These are phyloP conservation scores for Clavispora vitiphila DNA, from an alignment of 805 yeast genomes.

Conservation along the genomic window DNA sequence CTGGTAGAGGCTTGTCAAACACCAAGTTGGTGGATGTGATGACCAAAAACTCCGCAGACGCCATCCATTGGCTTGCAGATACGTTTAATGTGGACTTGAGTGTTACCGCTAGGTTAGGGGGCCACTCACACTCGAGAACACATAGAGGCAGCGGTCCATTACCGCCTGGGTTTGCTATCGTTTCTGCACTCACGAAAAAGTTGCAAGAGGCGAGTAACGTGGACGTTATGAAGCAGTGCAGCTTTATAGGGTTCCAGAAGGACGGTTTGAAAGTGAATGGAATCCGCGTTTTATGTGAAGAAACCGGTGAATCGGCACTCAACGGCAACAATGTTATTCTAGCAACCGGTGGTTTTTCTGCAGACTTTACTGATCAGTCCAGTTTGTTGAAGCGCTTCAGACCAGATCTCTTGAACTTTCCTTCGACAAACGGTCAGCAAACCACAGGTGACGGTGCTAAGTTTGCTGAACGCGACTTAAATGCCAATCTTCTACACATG, in stretches of 20 bases:
- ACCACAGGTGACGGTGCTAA: slow-evolving; percentile 58
- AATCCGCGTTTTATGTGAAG: slow-evolving; percentile 13
- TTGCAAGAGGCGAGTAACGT: slow-evolving; percentile 27
- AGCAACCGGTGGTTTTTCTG: slow-evolving; percentile 59
- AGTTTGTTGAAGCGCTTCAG: slow-evolving; percentile 35
- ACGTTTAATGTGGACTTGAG: slow-evolving; percentile 25
- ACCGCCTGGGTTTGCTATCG: slow-evolving; percentile 59
- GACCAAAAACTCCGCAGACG: slow-evolving; percentile 22
- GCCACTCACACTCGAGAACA: slow-evolving; percentile 37
- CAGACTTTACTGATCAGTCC: slow-evolving; percentile 32
- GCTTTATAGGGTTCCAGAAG: slow-evolving; percentile 18
- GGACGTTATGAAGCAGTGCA: slow-evolving; percentile 12
- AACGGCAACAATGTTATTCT: slow-evolving; percentile 34
- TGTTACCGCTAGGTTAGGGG: slow-evolving; percentile 33
- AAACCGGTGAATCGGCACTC: slow-evolving; percentile 12
- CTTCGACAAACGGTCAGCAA: slow-evolving; percentile 53
- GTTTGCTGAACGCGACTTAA: slow-evolving; percentile 38
- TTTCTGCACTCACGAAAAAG: slow-evolving; percentile 39
- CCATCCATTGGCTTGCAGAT: slow-evolving; percentile 30
- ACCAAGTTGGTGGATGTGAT: slow-evolving; percentile 21
- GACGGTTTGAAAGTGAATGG: slow-evolving; percentile 34
- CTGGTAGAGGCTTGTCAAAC: slow-evolving; percentile 29
- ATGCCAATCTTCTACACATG: slow-evolving; percentile 52
- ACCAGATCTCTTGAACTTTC: slow-evolving; percentile 42
- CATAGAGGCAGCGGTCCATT: slow-evolving; percentile 38